These are phyloP conservation scores for Voacanga thouarsii DNA, from an alignment of 257 asterid species.

Conservation along the genomic window DNA sequence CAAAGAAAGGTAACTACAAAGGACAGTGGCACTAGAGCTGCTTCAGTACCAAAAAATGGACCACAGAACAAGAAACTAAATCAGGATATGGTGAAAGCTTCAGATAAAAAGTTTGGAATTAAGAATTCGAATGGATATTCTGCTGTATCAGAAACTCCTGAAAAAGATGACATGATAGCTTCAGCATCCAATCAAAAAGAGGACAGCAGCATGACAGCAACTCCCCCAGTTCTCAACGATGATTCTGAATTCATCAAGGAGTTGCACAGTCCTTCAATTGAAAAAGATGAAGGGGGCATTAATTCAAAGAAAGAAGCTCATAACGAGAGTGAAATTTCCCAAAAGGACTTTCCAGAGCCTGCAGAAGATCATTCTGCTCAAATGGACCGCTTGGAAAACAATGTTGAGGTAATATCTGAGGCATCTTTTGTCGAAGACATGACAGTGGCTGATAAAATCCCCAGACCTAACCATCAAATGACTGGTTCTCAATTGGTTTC, in stretches of 20 bases:
- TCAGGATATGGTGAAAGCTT: slow-evolving; percentile 26
- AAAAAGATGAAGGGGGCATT: slow-evolving; percentile 31
- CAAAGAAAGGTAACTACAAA: slow-evolving; percentile 37
- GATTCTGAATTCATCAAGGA: slow-evolving; percentile 36
- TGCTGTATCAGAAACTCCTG: slow-evolving; percentile 27
- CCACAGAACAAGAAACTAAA: slow-evolving; percentile 27
- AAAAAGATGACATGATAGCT: slow-evolving; percentile 8
- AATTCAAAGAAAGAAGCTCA: slow-evolving; percentile 20
- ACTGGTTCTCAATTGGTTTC: slow-evolving; percentile 16
- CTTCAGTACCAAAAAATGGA: slow-evolving; percentile 22
- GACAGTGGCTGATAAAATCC: slow-evolving; percentile 15
- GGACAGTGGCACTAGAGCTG: slow-evolving; percentile 16
- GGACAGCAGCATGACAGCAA: slow-evolving; percentile 19
- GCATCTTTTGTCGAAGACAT: slow-evolving; percentile 11
- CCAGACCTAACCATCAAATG: slow-evolving; percentile 16
- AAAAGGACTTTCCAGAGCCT: slow-evolving; percentile 13
- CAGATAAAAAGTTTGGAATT: slow-evolving; percentile 27
- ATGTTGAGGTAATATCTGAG: slow-evolving; percentile 10
- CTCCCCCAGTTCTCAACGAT: slow-evolving; percentile 12
- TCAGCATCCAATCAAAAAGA: slow-evolving; percentile 17
- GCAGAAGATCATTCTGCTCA: slow-evolving; percentile 18
- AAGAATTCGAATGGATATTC: slow-evolving; percentile 23
- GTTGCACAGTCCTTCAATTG: slow-evolving; percentile 37
- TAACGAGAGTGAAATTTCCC: slow-evolving; percentile 17
- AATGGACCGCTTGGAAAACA: slow-evolving; percentile 9